These are phyloP conservation scores for Neurospora sp. DNA, from an alignment of 495 filamentous ascomycete species.

Conservation along the genomic window DNA sequence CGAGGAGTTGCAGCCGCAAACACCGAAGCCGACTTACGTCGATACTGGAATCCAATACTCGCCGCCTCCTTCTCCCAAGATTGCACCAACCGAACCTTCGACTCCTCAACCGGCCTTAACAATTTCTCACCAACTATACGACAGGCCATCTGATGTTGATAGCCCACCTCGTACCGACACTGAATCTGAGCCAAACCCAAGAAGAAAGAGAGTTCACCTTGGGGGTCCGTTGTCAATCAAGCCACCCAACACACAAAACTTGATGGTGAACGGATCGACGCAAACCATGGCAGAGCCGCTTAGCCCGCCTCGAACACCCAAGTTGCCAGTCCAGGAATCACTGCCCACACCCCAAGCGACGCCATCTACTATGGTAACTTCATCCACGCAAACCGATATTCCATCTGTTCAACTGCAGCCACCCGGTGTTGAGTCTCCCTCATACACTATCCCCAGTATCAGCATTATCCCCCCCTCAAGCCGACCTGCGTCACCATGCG, in stretches of 20 bases:
- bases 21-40: conserved; percentile 38
- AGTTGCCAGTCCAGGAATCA: conserved; percentile 30
- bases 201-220: conserved; percentile 51
- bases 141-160: conserved; percentile 27
- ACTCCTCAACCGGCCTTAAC: conserved; percentile 25
- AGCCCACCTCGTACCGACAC: conserved; percentile 34
- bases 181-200: conserved; percentile 62
- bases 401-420: conserved; percentile 19
- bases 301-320: conserved; percentile 61
- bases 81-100: conserved; percentile 30
- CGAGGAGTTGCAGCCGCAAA: conserved; percentile 22
- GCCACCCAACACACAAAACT: conserved; percentile 13
- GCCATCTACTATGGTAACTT: conserved; percentile 25
- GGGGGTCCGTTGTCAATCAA: conserved; percentile 33
- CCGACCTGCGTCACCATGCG: conserved; percentile 42
- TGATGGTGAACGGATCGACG: conserved; percentile 61
- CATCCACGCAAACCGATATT: conserved; percentile 66
- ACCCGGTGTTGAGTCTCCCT: conserved; percentile 18
- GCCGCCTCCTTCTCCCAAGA: conserved; percentile 62
- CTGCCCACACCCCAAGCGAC: conserved; percentile 11
- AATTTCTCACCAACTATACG: conserved; percentile 16
- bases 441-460: conserved; percentile 47
- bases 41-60: conserved; percentile 76
- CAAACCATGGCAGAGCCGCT: conserved; percentile 60
- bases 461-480: conserved; percentile 49